These are phyloP conservation scores for Fusarium caatingaense DNA, from an alignment of 2,329 filamentous ascomycete species.

Conservation along the genomic window DNA sequence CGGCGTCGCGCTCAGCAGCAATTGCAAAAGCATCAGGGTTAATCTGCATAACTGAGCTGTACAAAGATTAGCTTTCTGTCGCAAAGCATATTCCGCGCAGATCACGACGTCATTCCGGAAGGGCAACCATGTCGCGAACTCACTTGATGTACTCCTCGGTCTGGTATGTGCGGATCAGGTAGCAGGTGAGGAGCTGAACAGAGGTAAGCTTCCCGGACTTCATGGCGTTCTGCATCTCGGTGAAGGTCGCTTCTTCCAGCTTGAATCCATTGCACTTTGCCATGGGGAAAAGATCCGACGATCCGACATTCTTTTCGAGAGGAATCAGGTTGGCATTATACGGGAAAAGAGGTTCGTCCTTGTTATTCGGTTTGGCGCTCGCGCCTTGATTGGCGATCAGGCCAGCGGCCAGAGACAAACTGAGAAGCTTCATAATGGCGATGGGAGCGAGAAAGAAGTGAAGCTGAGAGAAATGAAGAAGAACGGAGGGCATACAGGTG, in stretches of 20 bases:
- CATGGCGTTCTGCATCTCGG: conserved; percentile 72
- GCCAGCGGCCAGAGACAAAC: conserved; percentile 40
- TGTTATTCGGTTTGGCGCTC: conserved; percentile 17
- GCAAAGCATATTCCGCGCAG: neutral
- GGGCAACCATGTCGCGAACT: conserved; percentile 22
- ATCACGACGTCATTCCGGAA: neutral
- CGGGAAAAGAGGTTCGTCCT: conserved; percentile 33
- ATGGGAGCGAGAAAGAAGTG: neutral
- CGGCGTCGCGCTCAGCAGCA: conserved; percentile 68
- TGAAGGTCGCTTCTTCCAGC: conserved; percentile 77
- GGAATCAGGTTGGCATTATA: conserved; percentile 51
- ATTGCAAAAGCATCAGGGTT: conserved; percentile 76
- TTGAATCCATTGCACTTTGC: conserved; percentile 67
- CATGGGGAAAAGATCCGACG: conserved; percentile 68
- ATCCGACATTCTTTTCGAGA: conserved; percentile 51
- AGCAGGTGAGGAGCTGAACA: conserved; percentile 70
- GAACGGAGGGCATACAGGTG: conserved; percentile 7
- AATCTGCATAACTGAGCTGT: conserved; percentile 69
- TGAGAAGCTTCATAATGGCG: conserved; percentile 38
- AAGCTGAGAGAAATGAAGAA: neutral
- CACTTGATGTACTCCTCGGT: conserved; percentile 74
- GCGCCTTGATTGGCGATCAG: conserved; percentile 34
- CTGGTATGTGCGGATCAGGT: conserved; percentile 69
- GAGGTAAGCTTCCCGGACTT: conserved; percentile 65
- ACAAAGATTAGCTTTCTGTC: neutral